These are phyloP conservation scores for Sugiyamaella neomexicana DNA, from an alignment of 1,139 yeast species.

Conservation along the genomic window DNA sequence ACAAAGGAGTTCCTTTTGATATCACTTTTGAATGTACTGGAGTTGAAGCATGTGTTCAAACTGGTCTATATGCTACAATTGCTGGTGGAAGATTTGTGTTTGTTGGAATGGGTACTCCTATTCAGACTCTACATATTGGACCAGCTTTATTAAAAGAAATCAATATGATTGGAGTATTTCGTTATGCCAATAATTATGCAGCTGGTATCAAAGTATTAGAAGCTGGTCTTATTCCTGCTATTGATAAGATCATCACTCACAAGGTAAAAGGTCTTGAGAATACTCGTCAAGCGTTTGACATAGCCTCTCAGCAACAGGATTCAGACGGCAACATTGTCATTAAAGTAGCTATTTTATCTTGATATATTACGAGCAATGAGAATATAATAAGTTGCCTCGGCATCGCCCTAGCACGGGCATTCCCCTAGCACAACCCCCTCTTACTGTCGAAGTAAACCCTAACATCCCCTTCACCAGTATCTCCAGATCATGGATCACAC, in stretches of 20 bases:
- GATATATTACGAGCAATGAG: not conserved
- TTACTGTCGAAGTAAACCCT: not conserved
- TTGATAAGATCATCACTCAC: constrained; percentile 35
- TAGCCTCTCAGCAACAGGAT: constrained; percentile 37
- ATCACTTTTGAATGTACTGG: constrained; percentile 41
- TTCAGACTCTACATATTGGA: constrained; percentile 37
- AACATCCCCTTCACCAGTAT: not conserved
- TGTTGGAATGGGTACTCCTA: constrained; percentile 39
- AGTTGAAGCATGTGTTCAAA: constrained; percentile 36
- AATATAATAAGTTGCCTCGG: too few relatives aligned
- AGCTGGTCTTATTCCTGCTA: constrained; percentile 29
- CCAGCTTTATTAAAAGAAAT: constrained; percentile 38
- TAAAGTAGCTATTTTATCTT: constrained; percentile 31
- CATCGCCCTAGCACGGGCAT: too few relatives aligned
- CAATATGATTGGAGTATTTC: constrained; percentile 37
- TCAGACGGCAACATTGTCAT: constrained; percentile 35
- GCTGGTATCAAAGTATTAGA: constrained; percentile 34
- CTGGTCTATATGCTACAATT: constrained; percentile 42
- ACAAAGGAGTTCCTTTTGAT: constrained; percentile 46
- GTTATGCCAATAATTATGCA: constrained; percentile 37
- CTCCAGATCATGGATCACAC: too few relatives aligned
- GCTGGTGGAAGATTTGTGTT: constrained; percentile 37
- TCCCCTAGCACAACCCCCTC: too few relatives aligned
- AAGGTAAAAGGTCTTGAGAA: constrained; percentile 34
- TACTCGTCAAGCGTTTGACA: constrained; percentile 33